These are phyloP conservation scores for Chrysophaeum taylorii DNA, from an alignment of 352 stramenopile species.

Conservation along the genomic window DNA sequence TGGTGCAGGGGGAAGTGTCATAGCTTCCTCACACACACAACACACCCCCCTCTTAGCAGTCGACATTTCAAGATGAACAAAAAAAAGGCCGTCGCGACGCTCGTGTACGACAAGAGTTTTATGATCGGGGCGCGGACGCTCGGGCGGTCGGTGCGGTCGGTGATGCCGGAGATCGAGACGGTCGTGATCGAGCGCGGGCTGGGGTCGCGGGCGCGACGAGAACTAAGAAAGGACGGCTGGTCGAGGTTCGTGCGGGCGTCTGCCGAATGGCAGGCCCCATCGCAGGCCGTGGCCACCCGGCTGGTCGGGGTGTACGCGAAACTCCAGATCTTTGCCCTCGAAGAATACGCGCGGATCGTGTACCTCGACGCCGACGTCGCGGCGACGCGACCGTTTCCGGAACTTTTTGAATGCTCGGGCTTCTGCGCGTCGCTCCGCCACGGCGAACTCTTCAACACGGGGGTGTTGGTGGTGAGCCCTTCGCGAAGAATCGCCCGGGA, in stretches of 20 bases:
- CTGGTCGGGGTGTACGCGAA: neutral
- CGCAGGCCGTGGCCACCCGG: neutral
- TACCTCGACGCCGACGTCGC: neutral
- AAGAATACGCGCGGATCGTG: neutral
- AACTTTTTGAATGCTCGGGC: neutral
- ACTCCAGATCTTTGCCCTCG: neutral
- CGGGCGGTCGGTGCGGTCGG: neutral
- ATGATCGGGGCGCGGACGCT: neutral
- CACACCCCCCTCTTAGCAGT: too few species aligned
- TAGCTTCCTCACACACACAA: too few species aligned
- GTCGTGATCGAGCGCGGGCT: neutral
- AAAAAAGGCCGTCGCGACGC: conserved; percentile 11
- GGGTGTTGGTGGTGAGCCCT: neutral
- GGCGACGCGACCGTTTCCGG: neutral
- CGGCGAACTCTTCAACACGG: neutral
- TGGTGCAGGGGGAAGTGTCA: too few species aligned
- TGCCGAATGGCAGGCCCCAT: too few species aligned
- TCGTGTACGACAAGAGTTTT: neutral
- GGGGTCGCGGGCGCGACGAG: neutral
- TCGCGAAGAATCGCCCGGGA: neutral
- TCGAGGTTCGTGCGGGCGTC: neutral
- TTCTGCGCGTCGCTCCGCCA: neutral
- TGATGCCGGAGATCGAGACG: neutral
- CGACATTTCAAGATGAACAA: too few species aligned
- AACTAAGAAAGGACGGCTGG: neutral